These are phyloP conservation scores for Syzygium oleosum DNA, from an alignment of 345 rosid species.

Conservation along the genomic window DNA sequence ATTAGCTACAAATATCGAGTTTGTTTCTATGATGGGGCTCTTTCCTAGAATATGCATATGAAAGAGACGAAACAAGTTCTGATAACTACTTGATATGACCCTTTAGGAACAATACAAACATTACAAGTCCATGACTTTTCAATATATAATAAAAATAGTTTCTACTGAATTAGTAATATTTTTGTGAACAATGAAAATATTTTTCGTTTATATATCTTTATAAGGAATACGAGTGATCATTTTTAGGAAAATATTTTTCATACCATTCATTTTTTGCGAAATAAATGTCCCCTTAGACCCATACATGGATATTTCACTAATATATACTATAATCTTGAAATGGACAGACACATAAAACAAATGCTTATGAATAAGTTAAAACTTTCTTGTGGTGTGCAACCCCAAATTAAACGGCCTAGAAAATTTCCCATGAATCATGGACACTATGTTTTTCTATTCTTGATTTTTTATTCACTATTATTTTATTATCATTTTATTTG, in stretches of 20 bases:
- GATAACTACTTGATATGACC: not conserved
- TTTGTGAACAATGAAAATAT: too few relatives aligned
- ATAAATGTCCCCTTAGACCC: not conserved
- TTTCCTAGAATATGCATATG: not conserved
- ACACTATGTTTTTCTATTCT: not conserved
- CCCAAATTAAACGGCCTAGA: not conserved
- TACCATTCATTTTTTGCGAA: not conserved
- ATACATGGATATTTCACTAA: too few relatives aligned
- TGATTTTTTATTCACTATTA: too few relatives aligned
- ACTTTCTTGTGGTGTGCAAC: not conserved
- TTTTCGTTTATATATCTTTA: not conserved
- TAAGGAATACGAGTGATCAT: not conserved
- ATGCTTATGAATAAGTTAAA: not conserved
- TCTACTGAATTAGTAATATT: not conserved
- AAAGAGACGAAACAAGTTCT: not conserved
- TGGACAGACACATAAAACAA: not conserved
- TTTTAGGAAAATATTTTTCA: rapidly evolving
- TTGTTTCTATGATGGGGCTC: not conserved
- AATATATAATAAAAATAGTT: not conserved
- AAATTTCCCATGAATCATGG: not conserved
- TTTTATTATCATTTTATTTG: not conserved
- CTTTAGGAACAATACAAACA: not conserved
- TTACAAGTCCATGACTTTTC: not conserved
- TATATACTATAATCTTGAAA: too few relatives aligned
- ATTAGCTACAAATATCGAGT: not conserved